Evolutionary conservation across 2,329 filamentous ascomycete species (phyloP), one percentile per base, ranked within the genome.

Genomic region (Paraphoma sp.): DNA sequence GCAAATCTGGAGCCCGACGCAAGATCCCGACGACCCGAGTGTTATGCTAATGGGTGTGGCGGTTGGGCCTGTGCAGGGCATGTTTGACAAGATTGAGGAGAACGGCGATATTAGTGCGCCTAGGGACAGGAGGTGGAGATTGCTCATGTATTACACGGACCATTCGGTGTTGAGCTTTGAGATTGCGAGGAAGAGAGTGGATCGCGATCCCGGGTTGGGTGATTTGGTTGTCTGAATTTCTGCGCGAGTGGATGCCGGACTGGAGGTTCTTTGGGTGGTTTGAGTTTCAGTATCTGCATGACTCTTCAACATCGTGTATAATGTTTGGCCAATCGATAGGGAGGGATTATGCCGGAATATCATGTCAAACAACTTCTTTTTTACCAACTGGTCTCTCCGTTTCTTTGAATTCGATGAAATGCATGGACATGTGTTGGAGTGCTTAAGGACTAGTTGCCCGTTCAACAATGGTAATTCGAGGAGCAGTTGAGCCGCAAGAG

Each of bases 61-160:
- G 0, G 82, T 89, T 2, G 85, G 85, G 2, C 89, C 87, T 0
- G 76, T 91, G 6, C 88, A 87, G 49, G 82, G 79, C 0, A 74
- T 70, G 55, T 62, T 76, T 50, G 68, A 70, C 40, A 38, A 58
- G 31, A 51, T 45, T 12, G 67, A 45, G 6, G 43, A 45, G n/a
- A 17, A 31, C 28, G 48, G 65, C 14, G 53, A 54, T 0, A 43
- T 14, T 10, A 51, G 46, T 14, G 54, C n/a, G 12, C 4, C 12
- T 7, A 29, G 51, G 7, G 38, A 44, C 62, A 54, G 66, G 59
- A 69, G 31, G 73, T 79, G 56, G 79, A 38, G 42, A 31, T 63
- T 94, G 54, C 84, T 94, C 71, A 76, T 93, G 74, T 87, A 91
- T 71, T 93, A 89, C 71, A 83, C 83, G 55, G 87, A 92, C 73